Base-by-base conservation (phyloP, 345 rosid species). In the Salix arbutifolia region DNA sequence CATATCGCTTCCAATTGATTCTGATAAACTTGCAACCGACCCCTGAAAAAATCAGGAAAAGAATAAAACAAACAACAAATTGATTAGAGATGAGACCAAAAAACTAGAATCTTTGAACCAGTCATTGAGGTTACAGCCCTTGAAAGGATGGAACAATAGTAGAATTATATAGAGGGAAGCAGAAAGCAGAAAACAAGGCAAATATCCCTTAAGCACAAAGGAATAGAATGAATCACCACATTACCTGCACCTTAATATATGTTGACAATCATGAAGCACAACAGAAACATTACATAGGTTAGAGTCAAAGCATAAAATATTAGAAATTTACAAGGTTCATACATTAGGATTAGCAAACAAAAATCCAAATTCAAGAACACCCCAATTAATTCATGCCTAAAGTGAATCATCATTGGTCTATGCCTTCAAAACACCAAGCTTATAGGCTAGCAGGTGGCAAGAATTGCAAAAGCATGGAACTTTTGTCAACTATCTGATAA, bases 21-120 rank as follows among this genome's bases (percentile, higher is more conserved):
- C 37, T 61, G 75, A 75, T 69, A 87, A 81, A 84, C 76, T 79
- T 67, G 73, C 87, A 70, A 76, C 79, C 48, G 81, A 74, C 75
- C 85, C 97, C 97, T 91, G 86, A 60, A 76, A 28, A 73, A 72
- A 56, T 2, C 1, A 68, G 2, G 61, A 72, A 66, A 71, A 8
- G n/a, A 65, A 71, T 62, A 23, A 62, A 62, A 25, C 66, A 23
- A 8, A 62, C 31, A 23, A 10, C 12, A n/a, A n/a, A n/a, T 12
- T 23, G 31, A 23, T 4, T 62, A 23, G 16, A 11, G 16, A 19
- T 37, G 4, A 33, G 10, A n/a, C 53, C 53, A 23, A 17, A 31
- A n/a, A 46, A n/a, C 6, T 76, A 52, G 26, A 62, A 61, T 75
- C 21, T 25, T 46, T 9, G 33, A 30, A 26, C 26, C 40, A 28